Conservation (phyloP, 1,284 basidiomycete genomes). For the Trametes pubescens region DNA sequence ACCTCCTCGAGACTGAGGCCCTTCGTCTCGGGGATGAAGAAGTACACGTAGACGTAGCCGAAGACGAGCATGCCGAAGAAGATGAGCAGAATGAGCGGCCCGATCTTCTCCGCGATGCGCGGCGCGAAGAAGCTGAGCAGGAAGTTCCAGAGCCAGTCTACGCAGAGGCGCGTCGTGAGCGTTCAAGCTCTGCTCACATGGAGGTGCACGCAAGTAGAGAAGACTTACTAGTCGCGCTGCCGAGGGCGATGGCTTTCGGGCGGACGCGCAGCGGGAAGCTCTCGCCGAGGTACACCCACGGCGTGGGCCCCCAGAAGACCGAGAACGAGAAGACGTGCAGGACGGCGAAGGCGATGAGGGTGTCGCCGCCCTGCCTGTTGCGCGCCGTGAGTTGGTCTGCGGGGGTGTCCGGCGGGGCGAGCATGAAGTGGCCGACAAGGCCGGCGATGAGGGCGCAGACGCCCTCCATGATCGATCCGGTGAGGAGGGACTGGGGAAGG, state of each 20-base stretch:
- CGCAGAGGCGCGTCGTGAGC: conserved; percentile 27
- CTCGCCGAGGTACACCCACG: conserved; percentile 65
- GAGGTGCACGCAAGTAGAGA: not conserved
- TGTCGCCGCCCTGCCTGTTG: conserved; percentile 68
- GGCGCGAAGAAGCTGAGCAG: conserved; percentile 76
- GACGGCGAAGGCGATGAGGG: conserved; percentile 78
- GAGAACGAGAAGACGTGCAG: conserved; percentile 78
- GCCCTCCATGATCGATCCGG: conserved; percentile 71
- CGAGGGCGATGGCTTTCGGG: conserved; percentile 78
- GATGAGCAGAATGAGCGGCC: conserved; percentile 78
- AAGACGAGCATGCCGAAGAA: conserved; percentile 81
- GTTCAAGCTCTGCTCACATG: not conserved
- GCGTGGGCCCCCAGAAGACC: conserved; percentile 79
- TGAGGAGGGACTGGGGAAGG: conserved; percentile 62
- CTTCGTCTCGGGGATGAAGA: conserved; percentile 81
- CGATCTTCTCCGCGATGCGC: conserved; percentile 71
- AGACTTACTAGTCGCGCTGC: conserved; percentile 60
- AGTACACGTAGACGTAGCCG: conserved; percentile 71
- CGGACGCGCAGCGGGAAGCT: conserved; percentile 79
- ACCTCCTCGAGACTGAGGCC: conserved; percentile 81
- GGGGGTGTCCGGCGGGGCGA: conserved; percentile 62
- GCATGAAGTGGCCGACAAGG: conserved; percentile 73
- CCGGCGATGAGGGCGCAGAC: conserved; percentile 72
- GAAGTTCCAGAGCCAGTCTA: conserved; percentile 77
- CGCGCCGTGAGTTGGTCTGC: conserved; percentile 55